Conservation (phyloP, 2,329 filamentous ascomycete genomes). For the Zymoseptoria tritici region DNA sequence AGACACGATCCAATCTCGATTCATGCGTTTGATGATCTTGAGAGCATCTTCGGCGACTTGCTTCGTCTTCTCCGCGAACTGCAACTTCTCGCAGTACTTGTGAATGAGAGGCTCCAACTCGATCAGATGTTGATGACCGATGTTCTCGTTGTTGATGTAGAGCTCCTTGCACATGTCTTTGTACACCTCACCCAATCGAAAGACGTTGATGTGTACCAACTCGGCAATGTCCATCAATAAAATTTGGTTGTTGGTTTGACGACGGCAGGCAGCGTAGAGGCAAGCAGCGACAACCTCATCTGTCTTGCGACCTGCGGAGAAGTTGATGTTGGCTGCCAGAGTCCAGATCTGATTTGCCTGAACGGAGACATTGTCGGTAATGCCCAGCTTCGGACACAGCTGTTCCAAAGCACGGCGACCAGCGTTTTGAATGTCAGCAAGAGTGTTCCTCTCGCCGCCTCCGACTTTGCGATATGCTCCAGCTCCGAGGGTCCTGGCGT, state of each 20-base stretch:
- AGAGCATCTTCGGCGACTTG: slow-evolving; percentile 84
- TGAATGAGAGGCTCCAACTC: slow-evolving; percentile 86
- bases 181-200: slow-evolving; percentile 33
- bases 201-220: slow-evolving; percentile 33
- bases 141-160: slow-evolving; percentile 49
- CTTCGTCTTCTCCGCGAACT: slow-evolving; percentile 75
- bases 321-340: slow-evolving; percentile 54
- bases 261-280: slow-evolving; percentile 80
- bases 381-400: slow-evolving; percentile 33
- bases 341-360: slow-evolving; percentile 39
- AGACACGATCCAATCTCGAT: slow-evolving; percentile 92
- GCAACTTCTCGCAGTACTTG: slow-evolving; percentile 83
- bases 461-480: slow-evolving; percentile 39
- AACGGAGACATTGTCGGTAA: slow-evolving; percentile 30
- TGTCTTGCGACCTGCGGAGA: slow-evolving; percentile 74
- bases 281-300: slow-evolving; percentile 83
- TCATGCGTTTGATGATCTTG: slow-evolving; percentile 85
- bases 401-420: slow-evolving; percentile 38
- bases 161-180: slow-evolving; percentile 66
- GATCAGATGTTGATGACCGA: slow-evolving; percentile 49
- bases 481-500: slow-evolving; percentile 55
- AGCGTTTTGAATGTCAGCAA: slow-evolving; percentile 48
- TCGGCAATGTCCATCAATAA: slow-evolving; percentile 97
- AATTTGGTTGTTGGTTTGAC: slow-evolving; percentile 68
- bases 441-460: slow-evolving; percentile 42